These are phyloP conservation scores for Myxozyma neotropica DNA, from an alignment of 805 yeast species.

Conservation along the genomic window DNA sequence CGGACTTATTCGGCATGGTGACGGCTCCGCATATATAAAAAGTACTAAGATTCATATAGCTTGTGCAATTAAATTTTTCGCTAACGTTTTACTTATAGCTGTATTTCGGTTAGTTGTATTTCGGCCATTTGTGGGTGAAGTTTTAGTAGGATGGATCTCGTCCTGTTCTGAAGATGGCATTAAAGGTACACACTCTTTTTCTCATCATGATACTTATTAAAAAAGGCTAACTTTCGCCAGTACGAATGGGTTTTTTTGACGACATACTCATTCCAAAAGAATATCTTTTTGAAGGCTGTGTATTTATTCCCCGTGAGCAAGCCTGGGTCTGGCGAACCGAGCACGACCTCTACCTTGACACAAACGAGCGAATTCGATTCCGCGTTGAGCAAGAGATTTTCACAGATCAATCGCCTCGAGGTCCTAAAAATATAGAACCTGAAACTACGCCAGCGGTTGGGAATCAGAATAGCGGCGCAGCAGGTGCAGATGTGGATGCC, in stretches of 20 bases:
- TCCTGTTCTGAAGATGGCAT: slow-evolving; percentile 87
- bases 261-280: slow-evolving; percentile 87
- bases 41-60: slow-evolving; percentile 2
- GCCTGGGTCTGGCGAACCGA: slow-evolving; percentile 95
- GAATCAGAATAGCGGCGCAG: slow-evolving; percentile 35
- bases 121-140: slow-evolving; percentile 94
- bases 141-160: slow-evolving; percentile 88
- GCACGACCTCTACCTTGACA: slow-evolving; percentile 77
- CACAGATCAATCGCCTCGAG: slow-evolving; percentile 77
- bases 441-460: slow-evolving; percentile 17
- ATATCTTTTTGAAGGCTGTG: slow-evolving; percentile 76
- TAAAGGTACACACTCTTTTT: slow-evolving; percentile 48
- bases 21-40: slow-evolving; percentile 62
- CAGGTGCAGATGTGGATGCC: slow-evolving; percentile 8
- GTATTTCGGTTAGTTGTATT: slow-evolving; percentile 77
- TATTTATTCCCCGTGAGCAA: slow-evolving; percentile 67
- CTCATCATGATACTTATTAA: neutral
- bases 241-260: slow-evolving; percentile 83
- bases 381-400: slow-evolving; percentile 88
- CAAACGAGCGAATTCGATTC: slow-evolving; percentile 88
- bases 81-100: slow-evolving; percentile 41
- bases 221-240: slow-evolving; percentile 22
- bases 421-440: slow-evolving; percentile 54
- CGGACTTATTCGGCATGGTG: slow-evolving; percentile 90
- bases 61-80: neutral